These are phyloP conservation scores for Vitis cinerea DNA, from an alignment of 164 flowering plant genomes.

Conservation along the genomic window DNA sequence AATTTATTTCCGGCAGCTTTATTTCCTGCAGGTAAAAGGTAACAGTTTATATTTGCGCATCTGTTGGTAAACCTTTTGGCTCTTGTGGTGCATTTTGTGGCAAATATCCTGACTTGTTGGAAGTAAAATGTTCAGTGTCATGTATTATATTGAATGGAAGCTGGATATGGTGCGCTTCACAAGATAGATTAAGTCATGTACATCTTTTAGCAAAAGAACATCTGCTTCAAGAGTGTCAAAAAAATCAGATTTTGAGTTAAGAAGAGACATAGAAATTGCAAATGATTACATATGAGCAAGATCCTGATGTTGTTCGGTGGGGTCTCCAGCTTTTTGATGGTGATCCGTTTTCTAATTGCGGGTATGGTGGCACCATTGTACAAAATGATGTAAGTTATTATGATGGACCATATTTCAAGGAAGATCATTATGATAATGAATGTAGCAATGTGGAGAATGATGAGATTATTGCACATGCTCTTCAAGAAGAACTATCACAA, in stretches of 20 bases:
- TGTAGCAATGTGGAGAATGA: constrained; percentile 46
- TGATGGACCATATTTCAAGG: constrained; percentile 36
- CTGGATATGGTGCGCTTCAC: constrained; percentile 5
- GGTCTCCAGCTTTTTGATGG: constrained; percentile 70
- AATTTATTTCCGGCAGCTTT: no score
- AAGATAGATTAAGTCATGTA: not conserved
- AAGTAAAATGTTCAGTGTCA: not conserved
- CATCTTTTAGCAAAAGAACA: not conserved
- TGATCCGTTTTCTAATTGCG: constrained; percentile 43
- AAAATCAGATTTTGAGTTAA: not conserved
- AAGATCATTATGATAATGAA: constrained; percentile 31
- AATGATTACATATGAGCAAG: constrained; percentile 62
- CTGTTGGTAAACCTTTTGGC: constrained; percentile 1
- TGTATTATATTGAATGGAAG: not conserved
- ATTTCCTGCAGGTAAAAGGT: no score
- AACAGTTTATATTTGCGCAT: not conserved
- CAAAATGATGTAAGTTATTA: constrained; percentile 39
- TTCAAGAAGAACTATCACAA: constrained; percentile 71
- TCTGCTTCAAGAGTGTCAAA: not conserved
- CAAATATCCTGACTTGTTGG: not conserved
- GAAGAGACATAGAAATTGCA: constrained; percentile 2
- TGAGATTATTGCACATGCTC: constrained; percentile 64
- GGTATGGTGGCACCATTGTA: constrained; percentile 36
- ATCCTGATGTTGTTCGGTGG: constrained; percentile 80
- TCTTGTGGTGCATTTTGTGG: not conserved